A percentile compares a stretch with the other conserved stretches of the same genome.
Conservation (phyloP, 345 rosid genomes). For the Sisymbrium altissimum region DNA sequence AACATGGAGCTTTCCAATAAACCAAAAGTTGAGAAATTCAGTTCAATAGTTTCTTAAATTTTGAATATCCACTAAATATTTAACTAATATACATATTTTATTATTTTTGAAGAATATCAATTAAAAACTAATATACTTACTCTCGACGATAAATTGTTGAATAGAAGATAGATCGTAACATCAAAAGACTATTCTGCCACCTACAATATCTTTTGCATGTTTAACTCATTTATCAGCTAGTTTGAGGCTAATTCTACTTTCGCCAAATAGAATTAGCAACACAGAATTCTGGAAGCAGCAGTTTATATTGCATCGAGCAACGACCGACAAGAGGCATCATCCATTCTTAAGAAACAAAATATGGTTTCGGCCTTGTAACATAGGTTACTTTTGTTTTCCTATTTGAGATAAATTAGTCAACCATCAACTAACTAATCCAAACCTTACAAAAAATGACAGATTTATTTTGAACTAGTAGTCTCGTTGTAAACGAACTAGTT, state of each 20-base stretch:
- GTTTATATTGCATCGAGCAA: background rate
- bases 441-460: background rate
- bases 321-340: background rate
- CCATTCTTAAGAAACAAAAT: too few relatives aligned
- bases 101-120: too few relatives aligned
- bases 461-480: background rate
- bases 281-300: background rate
- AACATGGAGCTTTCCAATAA: too few relatives aligned
- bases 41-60: too few relatives aligned
- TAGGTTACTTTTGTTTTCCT: background rate
- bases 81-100: too few relatives aligned
- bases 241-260: background rate
- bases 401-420: too few relatives aligned
- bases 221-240: background rate
- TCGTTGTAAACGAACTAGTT: background rate
- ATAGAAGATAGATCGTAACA: background rate
- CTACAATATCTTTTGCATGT: background rate
- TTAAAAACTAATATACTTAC: too few relatives aligned
- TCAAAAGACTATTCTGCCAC: background rate
- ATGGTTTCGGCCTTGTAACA: background rate
- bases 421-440: too few relatives aligned
- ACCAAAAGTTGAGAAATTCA: too few relatives aligned
- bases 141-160: background rate
- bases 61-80: too few relatives aligned
- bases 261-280: background rate